A percentile compares a stretch with the other conserved stretches of the same genome.
Evolutionary conservation across 176 grass and related monocot genomes (phyloP).

Genomic region (Dactylis glomerata): DNA sequence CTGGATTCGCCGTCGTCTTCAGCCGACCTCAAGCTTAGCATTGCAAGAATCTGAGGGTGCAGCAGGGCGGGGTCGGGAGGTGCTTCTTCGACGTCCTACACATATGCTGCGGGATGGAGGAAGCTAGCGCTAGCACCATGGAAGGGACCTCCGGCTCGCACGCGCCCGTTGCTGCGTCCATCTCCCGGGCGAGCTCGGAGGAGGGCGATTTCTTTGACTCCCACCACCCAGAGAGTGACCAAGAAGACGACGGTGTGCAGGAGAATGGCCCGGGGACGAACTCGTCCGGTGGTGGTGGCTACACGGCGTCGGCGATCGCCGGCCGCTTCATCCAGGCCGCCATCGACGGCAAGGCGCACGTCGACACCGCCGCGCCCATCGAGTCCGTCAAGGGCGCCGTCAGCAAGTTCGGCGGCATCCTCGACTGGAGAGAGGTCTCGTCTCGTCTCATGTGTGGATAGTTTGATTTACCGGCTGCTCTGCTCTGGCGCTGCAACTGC

Average conservation of each 20-base stretch:
- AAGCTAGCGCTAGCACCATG: neutral
- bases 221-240: neutral
- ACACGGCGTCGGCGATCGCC: constrained; percentile 4
- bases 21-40: neutral
- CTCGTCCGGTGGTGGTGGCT: neutral
- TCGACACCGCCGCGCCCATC: constrained; percentile 66
- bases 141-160: constrained; percentile 8
- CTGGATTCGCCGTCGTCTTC: neutral
- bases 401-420: constrained; percentile 57
- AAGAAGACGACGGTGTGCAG: neutral
- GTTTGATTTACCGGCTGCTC: too few relatives aligned
- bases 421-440: constrained; percentile 60
- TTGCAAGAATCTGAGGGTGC: neutral
- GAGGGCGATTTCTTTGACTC: constrained; percentile 6
- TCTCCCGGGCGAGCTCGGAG: constrained; percentile 1
- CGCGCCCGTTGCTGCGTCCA: neutral
- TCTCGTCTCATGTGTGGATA: neutral
- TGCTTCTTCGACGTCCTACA: constrained; percentile 15
- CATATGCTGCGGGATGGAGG: constrained; percentile 54
- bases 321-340: constrained; percentile 18
- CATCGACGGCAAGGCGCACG: neutral
- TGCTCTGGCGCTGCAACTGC: neutral
- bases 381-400: constrained; percentile 71
- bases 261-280: neutral
- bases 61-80: neutral